Percentiles rank a stretch among this genome's conserved stretches.
Conservation (phyloP, 2,329 filamentous ascomycete species). For the Neonectria coccinea region DNA sequence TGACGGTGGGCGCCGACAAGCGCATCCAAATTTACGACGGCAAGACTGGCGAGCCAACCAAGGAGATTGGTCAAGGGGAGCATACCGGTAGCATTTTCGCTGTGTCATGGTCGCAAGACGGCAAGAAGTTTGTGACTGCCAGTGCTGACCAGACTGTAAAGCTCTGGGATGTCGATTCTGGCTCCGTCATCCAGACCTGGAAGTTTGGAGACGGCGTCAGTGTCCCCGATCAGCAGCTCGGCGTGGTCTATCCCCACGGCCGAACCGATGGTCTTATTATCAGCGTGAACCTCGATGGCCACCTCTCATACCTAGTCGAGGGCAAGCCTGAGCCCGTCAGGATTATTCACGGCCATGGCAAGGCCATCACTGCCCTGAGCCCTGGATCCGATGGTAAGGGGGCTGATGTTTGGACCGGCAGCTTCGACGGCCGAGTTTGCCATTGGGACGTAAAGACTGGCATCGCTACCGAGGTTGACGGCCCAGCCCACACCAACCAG, state of each 20-base stretch:
- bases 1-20: conserved; percentile 92
- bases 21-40: conserved; percentile 96
- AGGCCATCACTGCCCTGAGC: conserved; percentile 82
- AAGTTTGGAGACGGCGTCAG: conserved; percentile 82
- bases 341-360: conserved; percentile 88
- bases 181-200: conserved; percentile 85
- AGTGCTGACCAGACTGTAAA: conserved; percentile 96
- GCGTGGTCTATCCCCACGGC: conserved; percentile 88
- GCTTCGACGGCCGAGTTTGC: conserved; percentile 89
- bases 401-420: conserved; percentile 85
- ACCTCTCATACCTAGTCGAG: conserved; percentile 88
- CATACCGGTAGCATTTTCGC: conserved; percentile 95
- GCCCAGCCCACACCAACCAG: conserved; percentile 86
- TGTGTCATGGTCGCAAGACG: conserved; percentile 90
- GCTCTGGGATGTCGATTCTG: conserved; percentile 89
- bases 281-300: conserved; percentile 87
- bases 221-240: conserved; percentile 89
- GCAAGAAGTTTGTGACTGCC: conserved; percentile 87
- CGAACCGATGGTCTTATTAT: conserved; percentile 89
- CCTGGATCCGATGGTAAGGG: conserved; percentile 61
- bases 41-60: conserved; percentile 88
- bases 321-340: conserved; percentile 76
- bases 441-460: conserved; percentile 84
- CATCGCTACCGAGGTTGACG: conserved; percentile 77
- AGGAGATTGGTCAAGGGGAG: conserved; percentile 81